These are phyloP conservation scores for Termitomyces sp. DNA, from an alignment of 768 basidiomycete genomes.

Conservation along the genomic window DNA sequence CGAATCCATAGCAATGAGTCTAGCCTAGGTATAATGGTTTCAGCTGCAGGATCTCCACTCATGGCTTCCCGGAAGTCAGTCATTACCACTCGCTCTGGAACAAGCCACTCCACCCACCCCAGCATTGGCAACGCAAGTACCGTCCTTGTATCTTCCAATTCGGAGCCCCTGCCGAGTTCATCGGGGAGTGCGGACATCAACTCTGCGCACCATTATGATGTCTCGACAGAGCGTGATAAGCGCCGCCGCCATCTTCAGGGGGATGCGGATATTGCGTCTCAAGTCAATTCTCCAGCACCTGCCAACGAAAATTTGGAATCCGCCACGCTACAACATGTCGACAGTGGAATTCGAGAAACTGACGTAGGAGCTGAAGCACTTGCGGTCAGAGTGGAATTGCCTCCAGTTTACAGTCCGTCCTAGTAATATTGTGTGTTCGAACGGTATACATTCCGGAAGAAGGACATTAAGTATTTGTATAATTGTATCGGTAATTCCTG, in stretches of 20 bases:
- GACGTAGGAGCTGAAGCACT: not conserved
- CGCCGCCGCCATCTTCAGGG: not conserved
- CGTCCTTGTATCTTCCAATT: not conserved
- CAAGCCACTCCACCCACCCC: conserved; percentile 3
- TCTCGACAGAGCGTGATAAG: not conserved
- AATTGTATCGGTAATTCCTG: no score
- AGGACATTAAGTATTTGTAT: no score
- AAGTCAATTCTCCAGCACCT: not conserved
- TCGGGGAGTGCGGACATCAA: not conserved
- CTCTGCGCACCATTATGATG: not conserved
- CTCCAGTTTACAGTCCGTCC: conserved; percentile 8
- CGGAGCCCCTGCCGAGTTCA: conserved; percentile 3
- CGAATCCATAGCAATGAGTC: conserved; percentile 2
- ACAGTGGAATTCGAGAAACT: not conserved
- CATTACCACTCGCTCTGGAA: not conserved
- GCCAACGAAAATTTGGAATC: not conserved
- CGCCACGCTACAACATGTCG: not conserved
- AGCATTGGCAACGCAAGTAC: conserved; percentile 6
- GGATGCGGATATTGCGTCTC: not conserved
- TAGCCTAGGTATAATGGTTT: not conserved
- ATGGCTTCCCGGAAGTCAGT: conserved; percentile 7
- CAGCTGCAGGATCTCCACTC: not conserved
- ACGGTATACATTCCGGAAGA: not conserved
- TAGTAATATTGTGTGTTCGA: not conserved
- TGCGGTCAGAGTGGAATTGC: not conserved